A percentile compares a stretch with the other conserved stretches of the same genome.
These are phyloP conservation scores for Hypocreales sp. DNA, from an alignment of 2,329 filamentous ascomycete genomes.

Conservation along the genomic window DNA sequence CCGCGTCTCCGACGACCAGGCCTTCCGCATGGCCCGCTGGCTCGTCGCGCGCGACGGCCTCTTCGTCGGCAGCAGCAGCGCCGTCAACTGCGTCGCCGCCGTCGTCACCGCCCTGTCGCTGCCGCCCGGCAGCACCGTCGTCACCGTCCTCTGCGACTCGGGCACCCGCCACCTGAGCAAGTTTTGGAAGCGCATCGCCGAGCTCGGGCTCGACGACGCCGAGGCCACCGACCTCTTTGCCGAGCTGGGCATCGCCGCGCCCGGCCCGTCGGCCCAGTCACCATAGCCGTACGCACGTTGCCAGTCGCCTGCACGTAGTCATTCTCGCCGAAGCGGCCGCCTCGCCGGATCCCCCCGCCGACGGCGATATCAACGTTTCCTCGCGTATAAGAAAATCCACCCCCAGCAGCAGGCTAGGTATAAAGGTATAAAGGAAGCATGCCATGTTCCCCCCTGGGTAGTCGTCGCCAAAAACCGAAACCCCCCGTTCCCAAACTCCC, in stretches of 20 bases:
- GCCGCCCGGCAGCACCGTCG: constrained; percentile 46
- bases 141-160: constrained; percentile 78
- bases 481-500: constrained; percentile 1
- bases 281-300: too few relatives aligned
- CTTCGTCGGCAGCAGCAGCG: constrained; percentile 85
- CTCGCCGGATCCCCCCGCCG: too few relatives aligned
- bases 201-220: constrained; percentile 49
- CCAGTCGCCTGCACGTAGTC: too few relatives aligned
- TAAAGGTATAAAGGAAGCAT: background rate
- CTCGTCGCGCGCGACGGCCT: constrained; percentile 90
- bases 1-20: constrained; percentile 75
- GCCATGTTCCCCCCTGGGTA: background rate
- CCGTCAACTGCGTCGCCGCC: constrained; percentile 87
- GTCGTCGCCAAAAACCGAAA: background rate
- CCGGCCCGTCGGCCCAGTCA: too few relatives aligned
- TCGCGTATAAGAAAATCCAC: too few relatives aligned
- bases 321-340: too few relatives aligned
- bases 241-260: constrained; percentile 33
- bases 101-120: constrained; percentile 51
- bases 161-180: constrained; percentile 72
- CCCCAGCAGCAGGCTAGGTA: too few relatives aligned
- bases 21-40: constrained; percentile 88
- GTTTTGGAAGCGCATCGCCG: constrained; percentile 63
- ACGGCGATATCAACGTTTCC: too few relatives aligned
- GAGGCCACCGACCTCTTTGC: constrained; percentile 31